These are phyloP conservation scores for Apiospora saccharicola DNA, from an alignment of 2,329 filamentous ascomycete species.

Conservation along the genomic window DNA sequence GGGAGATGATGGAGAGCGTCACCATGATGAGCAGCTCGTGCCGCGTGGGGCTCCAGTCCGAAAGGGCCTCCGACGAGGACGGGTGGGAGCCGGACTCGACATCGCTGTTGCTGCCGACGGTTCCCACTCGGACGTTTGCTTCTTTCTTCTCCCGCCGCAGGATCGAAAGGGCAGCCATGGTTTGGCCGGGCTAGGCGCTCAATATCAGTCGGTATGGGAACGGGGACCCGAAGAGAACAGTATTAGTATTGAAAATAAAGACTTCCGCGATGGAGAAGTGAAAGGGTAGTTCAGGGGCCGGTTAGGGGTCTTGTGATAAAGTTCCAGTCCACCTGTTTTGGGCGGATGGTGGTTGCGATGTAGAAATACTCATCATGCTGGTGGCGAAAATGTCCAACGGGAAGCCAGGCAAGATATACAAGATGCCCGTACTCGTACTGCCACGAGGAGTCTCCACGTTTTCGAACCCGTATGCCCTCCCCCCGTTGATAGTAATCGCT, in stretches of 20 bases:
- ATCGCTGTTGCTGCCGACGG: background rate
- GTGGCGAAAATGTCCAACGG: background rate
- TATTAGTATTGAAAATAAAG: no score
- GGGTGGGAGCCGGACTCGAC: background rate
- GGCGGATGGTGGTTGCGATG: background rate
- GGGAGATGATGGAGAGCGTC: slow-evolving; percentile 31
- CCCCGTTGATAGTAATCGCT: background rate
- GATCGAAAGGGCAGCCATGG: background rate
- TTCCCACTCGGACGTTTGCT: background rate
- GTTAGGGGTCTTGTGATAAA: background rate
- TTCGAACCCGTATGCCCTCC: background rate
- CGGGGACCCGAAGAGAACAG: background rate
- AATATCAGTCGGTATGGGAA: background rate
- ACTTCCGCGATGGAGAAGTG: no score
- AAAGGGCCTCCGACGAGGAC: background rate
- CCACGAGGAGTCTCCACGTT: background rate
- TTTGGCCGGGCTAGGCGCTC: background rate
- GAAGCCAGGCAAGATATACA: background rate
- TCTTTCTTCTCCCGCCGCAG: background rate
- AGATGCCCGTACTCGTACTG: background rate
- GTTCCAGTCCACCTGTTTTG: no score
- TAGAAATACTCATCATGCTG: background rate
- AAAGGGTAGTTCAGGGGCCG: background rate
- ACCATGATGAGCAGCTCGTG: slow-evolving; percentile 35
- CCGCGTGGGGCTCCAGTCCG: slow-evolving; percentile 30